phyloP scores from a whole-genome alignment of 139 green algal species.

The Deuterostichococcus epilithicus region DNA sequence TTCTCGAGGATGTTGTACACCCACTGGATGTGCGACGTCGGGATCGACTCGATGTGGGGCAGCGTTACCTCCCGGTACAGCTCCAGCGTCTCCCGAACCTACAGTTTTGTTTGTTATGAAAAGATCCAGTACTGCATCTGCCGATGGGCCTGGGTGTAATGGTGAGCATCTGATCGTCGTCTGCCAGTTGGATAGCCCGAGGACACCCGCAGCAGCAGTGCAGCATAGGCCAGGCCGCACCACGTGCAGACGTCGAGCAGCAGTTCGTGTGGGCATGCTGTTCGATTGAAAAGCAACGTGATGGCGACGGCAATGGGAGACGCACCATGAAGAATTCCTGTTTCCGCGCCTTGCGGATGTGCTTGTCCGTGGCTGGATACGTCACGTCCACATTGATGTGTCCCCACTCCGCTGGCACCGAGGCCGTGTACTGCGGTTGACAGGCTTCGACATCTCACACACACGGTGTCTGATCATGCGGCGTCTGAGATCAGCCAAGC shows the following conservation, averaged over 20 bases:
- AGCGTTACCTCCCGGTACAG: slow-evolving; percentile 28
- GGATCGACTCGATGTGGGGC: slow-evolving; percentile 45
- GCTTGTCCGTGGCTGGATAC: slow-evolving; percentile 46
- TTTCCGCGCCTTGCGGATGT: slow-evolving; percentile 39
- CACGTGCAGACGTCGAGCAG: no score
- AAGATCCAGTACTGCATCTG: no score
- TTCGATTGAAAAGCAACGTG: no score
- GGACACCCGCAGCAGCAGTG: no score
- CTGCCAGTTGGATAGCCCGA: no score
- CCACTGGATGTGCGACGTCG: slow-evolving; percentile 30
- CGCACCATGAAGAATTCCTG: slow-evolving; percentile 32
- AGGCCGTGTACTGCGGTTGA: slow-evolving; percentile 25
- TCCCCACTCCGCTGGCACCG: slow-evolving; percentile 1
- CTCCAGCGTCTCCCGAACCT: slow-evolving; percentile 43
- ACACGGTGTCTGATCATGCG: background rate
- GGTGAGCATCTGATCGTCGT: no score
- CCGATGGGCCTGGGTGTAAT: no score
- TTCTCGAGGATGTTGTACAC: slow-evolving; percentile 63
- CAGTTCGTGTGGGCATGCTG: no score
- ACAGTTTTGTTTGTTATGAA: background rate
- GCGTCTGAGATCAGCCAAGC: background rate
- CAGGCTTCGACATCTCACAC: background rate
- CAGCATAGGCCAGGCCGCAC: no score
- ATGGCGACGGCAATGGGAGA: background rate
- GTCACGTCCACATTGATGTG: slow-evolving; percentile 39